A percentile compares a stretch with the other conserved stretches of the same genome.
These are phyloP conservation scores for Hymenoscyphus albidus DNA, from an alignment of 2,329 filamentous ascomycete species.

Conservation along the genomic window DNA sequence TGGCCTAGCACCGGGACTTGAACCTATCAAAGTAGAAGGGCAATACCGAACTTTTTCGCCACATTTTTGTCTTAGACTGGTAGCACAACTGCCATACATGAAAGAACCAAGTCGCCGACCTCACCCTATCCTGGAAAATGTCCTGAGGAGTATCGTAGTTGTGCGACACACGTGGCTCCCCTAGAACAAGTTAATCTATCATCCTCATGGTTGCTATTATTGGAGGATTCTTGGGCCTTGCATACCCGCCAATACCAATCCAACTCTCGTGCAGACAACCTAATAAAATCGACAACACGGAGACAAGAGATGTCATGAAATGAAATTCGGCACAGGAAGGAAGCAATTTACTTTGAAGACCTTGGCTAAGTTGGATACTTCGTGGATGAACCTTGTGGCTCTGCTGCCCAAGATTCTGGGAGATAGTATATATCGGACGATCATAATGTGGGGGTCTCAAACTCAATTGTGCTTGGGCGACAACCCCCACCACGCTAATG, in stretches of 20 bases:
- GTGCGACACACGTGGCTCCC: neutral
- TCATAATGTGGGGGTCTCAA: neutral
- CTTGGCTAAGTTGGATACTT: conserved; percentile 1
- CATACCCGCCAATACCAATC: neutral
- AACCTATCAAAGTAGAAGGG: neutral
- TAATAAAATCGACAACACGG: neutral
- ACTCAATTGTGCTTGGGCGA: neutral
- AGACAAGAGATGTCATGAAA: neutral
- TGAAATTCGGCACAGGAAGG: neutral
- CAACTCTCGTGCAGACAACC: neutral
- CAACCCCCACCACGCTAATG: neutral
- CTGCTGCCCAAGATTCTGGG: neutral
- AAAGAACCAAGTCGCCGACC: conserved; percentile 16
- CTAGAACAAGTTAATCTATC: conserved; percentile 14
- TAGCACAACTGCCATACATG: conserved; percentile 1
- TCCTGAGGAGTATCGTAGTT: neutral
- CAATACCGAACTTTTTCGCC: neutral
- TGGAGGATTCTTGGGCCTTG: conserved; percentile 3
- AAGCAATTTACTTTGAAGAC: neutral
- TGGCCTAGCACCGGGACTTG: neutral
- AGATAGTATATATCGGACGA: neutral
- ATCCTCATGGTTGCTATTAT: conserved; percentile 9
- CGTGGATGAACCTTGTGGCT: neutral
- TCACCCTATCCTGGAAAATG: conserved; percentile 1
- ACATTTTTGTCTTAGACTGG: neutral